Percentiles rank a stretch among this genome's conserved stretches.
Evolutionary conservation across 73 alveolate genomes (phyloP).

Genomic region (Tetrahymena elliotti): DNA sequence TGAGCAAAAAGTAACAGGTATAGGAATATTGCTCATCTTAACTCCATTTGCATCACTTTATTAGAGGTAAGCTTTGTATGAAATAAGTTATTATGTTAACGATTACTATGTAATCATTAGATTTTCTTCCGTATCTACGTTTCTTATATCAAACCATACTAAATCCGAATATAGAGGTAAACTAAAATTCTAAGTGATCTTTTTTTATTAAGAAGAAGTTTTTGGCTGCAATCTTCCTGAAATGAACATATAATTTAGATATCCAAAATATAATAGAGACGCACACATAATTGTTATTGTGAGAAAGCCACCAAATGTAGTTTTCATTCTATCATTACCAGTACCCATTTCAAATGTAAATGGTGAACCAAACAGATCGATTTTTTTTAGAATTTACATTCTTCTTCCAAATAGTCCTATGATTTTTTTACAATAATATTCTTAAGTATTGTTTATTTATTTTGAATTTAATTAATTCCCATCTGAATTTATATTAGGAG

Average conservation of each 20-base stretch:
- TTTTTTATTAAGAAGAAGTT: not conserved
- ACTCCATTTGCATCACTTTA: not conserved
- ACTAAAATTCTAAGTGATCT: not conserved
- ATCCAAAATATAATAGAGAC: not conserved
- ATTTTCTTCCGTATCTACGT: not conserved
- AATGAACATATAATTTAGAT: not conserved
- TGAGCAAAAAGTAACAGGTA: not conserved
- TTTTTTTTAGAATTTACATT: not conserved
- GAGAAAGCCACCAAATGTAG: not conserved
- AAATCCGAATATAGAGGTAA: not conserved
- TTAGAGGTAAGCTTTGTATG: not conserved
- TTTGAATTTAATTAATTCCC: too few relatives aligned
- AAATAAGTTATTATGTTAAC: not conserved
- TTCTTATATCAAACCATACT: not conserved
- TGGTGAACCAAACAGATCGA: not conserved
- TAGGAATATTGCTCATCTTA: not conserved
- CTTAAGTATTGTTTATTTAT: too few relatives aligned
- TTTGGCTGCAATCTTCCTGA: not conserved
- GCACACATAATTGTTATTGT: not conserved
- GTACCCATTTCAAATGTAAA: not conserved
- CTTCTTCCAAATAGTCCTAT: too few relatives aligned
- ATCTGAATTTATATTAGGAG: too few relatives aligned
- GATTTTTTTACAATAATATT: too few relatives aligned
- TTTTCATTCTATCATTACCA: not conserved
- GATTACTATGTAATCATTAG: not conserved